A percentile compares a stretch with the other conserved stretches of the same genome.
Evolutionary conservation across 495 filamentous ascomycete genomes (phyloP).

Genomic region (Tuber magnatum): DNA sequence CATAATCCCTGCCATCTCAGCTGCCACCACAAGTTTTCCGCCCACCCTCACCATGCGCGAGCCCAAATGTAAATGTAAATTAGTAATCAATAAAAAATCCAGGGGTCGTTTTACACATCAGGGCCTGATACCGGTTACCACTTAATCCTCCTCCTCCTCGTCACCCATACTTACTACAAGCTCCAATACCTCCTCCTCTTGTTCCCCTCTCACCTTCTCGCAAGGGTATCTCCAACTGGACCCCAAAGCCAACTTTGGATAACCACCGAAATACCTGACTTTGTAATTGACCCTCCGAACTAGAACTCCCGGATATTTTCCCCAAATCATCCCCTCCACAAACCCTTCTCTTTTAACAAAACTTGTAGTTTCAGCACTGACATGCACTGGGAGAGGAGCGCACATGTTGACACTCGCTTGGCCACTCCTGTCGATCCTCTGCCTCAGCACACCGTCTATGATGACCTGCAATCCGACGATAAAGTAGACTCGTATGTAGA

Average conservation of each 20-base stretch:
- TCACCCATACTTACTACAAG: background rate
- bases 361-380: background rate
- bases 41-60: too few relatives aligned
- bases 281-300: background rate
- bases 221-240: background rate
- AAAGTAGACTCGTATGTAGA: background rate
- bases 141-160: background rate
- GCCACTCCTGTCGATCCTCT: background rate
- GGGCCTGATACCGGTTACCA: background rate
- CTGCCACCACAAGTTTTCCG: too few relatives aligned
- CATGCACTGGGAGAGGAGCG: background rate
- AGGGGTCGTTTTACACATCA: too few relatives aligned
- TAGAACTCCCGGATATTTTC: background rate
- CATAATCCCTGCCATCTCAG: too few relatives aligned
- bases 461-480: conserved; percentile 3
- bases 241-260: background rate
- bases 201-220: conserved; percentile 1
- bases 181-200: background rate
- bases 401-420: background rate
- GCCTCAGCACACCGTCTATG: background rate
- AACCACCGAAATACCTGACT: background rate
- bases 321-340: background rate
- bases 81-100: too few relatives aligned
- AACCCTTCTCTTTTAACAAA: background rate
- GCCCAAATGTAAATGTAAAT: too few relatives aligned